Percentiles rank a stretch among this genome's conserved stretches.
Evolutionary conservation across 2,329 filamentous ascomycete species (phyloP).

Genomic region (Colletotrichum musae): DNA sequence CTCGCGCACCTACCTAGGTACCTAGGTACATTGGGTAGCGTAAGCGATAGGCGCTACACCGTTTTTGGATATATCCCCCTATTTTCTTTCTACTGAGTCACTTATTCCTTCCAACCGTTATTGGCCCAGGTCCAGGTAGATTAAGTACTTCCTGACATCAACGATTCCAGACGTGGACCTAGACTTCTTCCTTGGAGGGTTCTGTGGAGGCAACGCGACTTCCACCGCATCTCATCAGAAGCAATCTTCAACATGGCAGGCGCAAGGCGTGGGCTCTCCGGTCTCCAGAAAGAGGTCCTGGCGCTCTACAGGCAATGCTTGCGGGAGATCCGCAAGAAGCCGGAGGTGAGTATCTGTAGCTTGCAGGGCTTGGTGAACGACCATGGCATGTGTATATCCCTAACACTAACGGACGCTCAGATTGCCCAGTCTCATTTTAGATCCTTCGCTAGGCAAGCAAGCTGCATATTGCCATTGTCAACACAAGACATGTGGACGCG

Average conservation of each 20-base stretch:
- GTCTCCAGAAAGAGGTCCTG: conserved; percentile 91
- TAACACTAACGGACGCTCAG: conserved; percentile 53
- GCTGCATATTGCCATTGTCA: conserved; percentile 40
- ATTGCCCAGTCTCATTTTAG: conserved; percentile 73
- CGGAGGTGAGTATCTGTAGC: conserved; percentile 65
- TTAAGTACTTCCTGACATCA: background rate
- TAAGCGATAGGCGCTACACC: too few species aligned
- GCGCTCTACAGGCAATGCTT: conserved; percentile 89
- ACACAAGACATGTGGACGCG: background rate
- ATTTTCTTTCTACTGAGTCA: too few species aligned
- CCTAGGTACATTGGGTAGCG: too few species aligned
- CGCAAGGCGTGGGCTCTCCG: conserved; percentile 71
- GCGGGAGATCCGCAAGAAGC: conserved; percentile 85
- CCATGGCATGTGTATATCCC: background rate
- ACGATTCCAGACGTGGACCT: background rate
- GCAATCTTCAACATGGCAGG: conserved; percentile 29
- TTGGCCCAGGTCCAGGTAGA: too few species aligned
- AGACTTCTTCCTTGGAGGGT: conserved; percentile 21
- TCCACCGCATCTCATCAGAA: conserved; percentile 5
- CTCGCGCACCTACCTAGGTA: too few species aligned
- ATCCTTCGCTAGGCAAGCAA: conserved; percentile 72
- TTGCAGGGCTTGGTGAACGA: background rate
- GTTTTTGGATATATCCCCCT: too few species aligned
- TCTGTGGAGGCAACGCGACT: conserved; percentile 6
- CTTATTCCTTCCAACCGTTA: too few species aligned